Base-by-base conservation (phyloP, 345 rosid genomes). In the Orychophragmus violaceus region DNA sequence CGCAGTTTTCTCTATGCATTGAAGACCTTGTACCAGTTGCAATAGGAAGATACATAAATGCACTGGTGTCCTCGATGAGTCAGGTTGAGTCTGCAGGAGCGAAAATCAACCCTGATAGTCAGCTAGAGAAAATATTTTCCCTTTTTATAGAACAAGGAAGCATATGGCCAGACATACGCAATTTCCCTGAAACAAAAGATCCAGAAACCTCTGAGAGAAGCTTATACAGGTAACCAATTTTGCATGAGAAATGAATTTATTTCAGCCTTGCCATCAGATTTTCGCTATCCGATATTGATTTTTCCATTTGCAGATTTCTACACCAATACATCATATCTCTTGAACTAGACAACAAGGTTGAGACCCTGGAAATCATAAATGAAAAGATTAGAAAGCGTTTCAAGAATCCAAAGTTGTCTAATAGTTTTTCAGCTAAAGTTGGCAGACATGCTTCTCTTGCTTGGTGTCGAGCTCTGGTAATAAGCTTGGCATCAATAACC, bases 21-120 rank as follows among this genome's bases (percentile, higher is more conserved):
- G 99, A 93, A 82, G 99, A 90, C 82, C 81, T 93, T 66, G 86
- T 88, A 56, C 96, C 97, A 16, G 77, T 90, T 58, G 89, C 95
- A 61, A 84, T 93, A 71, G 97, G 94, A 74, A 85, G 97, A 79
- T 80, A 82, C 64, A 76, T 90, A 70, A 86, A 85, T 68, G 85
- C 90, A 60, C 78, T 93, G 64, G 78, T 88, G 42, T 78, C 79
- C 72, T 82, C 91, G 35, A 79, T 83, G 80, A 79, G 46, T 72
- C 85, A 81, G 42, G 81, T 70, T 58, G 90, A 83, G 65, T 69
- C 61, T 71, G 72, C 71, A 18, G 78, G 57, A 42, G 69, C 62
- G 24, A 74, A 78, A 61, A 69, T 66, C 68, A 74, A 74, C 74
- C 70, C 82, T 60, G 94, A 86, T 33, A 74, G 77, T 59, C 78